Base-by-base conservation (phyloP, 352 stramenopile genomes). In the Plasmopara muralis region DNA sequence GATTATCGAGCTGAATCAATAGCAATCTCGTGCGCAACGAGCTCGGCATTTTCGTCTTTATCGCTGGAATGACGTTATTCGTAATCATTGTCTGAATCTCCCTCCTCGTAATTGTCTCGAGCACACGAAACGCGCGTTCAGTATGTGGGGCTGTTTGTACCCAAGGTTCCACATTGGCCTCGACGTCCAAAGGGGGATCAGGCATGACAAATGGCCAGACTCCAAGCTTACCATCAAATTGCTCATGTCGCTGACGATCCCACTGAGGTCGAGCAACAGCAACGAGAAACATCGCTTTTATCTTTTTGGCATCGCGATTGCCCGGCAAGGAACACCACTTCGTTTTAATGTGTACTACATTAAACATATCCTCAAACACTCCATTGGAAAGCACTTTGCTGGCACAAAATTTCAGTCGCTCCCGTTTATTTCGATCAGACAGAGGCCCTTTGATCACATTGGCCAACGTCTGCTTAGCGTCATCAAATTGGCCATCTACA, bases 221-320 rank as follows among this genome's bases (percentile, higher is more conserved):
- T 18, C 70, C 70, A 43, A 80, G 45, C 37, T 80, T 77, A 8
- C 70, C 70, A 29, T 80, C 61, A 44, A 75, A 80, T 4, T 60
- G 57, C 47, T 55, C 46, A 42, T 61, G 55, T 7, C 57, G 60
- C 12, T 54, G 55, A 9, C 43, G 6, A 46, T 76, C 68, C 59
- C 62, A 80, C 47, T 73, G 66, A 15, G 66, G 70, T 48, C 66
- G 54, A 45, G 66, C 64, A 13, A 80, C 58, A 38, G 64, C 70
- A 37, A 64, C 44, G 1, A 80, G 56, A 34, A 77, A 72, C 67
- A 74, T 74, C 18, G 63, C 64, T 39, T 67, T 68, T 9, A 45
- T 57, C 42, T 69, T 76, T 50, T 67, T 70, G n/a, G 42, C 42
- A 25, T 71, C 58, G 42, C 57, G 50, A 34, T 34, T 47, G 14